Base-by-base conservation (phyloP, 441 rosid genomes). In the Gossypium schwendimanii region DNA sequence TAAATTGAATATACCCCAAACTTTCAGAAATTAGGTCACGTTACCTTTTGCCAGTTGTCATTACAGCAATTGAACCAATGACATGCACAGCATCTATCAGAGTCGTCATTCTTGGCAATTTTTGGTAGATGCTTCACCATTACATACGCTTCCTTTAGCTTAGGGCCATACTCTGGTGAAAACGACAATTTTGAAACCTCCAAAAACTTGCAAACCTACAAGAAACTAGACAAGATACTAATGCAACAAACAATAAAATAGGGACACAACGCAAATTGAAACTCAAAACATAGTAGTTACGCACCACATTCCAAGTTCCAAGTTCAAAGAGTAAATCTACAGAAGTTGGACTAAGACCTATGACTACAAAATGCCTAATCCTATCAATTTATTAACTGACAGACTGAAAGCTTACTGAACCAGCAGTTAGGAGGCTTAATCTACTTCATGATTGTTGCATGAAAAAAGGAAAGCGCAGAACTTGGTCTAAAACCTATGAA, bases 41-140 rank as follows among this genome's bases (percentile, higher is more conserved):
- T 79, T 87, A 96, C 99, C 98, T 92, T 96, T 77, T 93, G 96
- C 98, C 98, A 96, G 82, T 87, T 96, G 84, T 93, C 91, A 80
- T 92, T 92, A 81, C 99, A 96, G 81, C 94, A 96, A 87, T 74
- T 77, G 78, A 87, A 87, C 91, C 93, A 90, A 77, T 77, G 62
- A 78, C 98, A 91, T 21, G 86, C 81, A 82, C 94, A 91, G 61
- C 98, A 93, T 77, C 75, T 87, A 73, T 69, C 77, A 36, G 91
- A 84, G 75, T 87, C 92, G 65, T 87, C 91, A 67, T 81, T 74
- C 68, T 77, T 89, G 53, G 85, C 74, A 77, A 92, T 75, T 70
- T 85, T 84, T 17, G 97, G 97, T 63, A 96, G 87, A 84, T 96
- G 99, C 82, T 84, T 93, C 72, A 84, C 98, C 98, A 92, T 88